Evolutionary conservation across 148 eudicot genomes (phyloP).

Genomic region (Chenopodium album): DNA sequence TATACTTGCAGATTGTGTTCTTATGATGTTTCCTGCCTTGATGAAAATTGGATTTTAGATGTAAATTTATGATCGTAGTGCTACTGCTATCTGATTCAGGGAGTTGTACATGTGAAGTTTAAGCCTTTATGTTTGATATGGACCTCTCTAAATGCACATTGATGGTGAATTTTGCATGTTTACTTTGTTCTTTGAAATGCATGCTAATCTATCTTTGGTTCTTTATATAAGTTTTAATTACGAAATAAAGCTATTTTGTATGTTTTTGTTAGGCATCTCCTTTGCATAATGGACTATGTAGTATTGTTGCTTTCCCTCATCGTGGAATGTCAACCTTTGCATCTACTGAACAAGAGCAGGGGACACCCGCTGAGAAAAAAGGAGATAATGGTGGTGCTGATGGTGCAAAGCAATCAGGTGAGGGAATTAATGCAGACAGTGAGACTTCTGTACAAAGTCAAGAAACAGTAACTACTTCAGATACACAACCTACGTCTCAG

Average conservation of each 20-base stretch:
- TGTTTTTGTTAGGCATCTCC: conserved; percentile 36
- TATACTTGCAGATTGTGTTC: too few species aligned
- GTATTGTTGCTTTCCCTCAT: conserved; percentile 36
- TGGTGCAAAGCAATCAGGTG: conserved; percentile 30
- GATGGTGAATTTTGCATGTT: not conserved
- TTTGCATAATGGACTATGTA: conserved; percentile 32
- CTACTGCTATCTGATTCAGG: not conserved
- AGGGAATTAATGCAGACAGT: conserved; percentile 27
- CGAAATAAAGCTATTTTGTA: not conserved
- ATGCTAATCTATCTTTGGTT: not conserved
- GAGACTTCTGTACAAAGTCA: conserved; percentile 30
- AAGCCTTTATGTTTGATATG: not conserved
- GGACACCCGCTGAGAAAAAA: conserved; percentile 30
- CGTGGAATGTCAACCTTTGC: conserved; percentile 72
- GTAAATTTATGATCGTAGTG: not conserved
- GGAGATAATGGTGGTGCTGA: conserved; percentile 27
- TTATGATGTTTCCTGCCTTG: not conserved
- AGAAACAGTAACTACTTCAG: conserved; percentile 45
- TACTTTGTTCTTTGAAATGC: not conserved
- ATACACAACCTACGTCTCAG: conserved; percentile 23
- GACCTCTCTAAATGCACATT: not conserved
- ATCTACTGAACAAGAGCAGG: conserved; percentile 52
- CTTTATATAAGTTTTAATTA: conserved; percentile 6
- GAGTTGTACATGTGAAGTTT: not conserved
- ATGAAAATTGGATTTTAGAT: not conserved